A percentile compares a stretch with the other conserved stretches of the same genome.
Evolutionary conservation across 139 green algal genomes (phyloP).

Genomic region (Pleodorina starrii): DNA sequence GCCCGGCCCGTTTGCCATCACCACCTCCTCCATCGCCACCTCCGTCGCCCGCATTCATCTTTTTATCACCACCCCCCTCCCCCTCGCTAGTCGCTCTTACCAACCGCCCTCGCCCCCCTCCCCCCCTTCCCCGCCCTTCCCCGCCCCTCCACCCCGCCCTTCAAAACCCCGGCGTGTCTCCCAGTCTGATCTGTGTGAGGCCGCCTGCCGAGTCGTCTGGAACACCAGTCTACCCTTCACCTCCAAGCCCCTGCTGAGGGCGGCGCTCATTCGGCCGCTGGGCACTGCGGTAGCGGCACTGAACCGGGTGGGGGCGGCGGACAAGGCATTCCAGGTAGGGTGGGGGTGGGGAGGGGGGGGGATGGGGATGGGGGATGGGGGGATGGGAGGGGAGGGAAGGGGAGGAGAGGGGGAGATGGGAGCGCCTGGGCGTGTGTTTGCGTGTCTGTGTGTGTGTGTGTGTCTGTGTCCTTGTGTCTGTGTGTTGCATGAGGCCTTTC

Average conservation of each 20-base stretch:
- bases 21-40: too few relatives aligned
- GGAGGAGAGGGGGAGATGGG: neutral
- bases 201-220: constrained; percentile 55
- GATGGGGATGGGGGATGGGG: neutral
- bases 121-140: neutral
- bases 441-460: neutral
- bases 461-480: neutral
- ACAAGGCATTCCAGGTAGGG: constrained; percentile 69
- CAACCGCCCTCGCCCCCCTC: too few relatives aligned
- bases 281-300: constrained; percentile 35
- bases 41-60: too few relatives aligned
- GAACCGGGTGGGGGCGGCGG: constrained; percentile 53
- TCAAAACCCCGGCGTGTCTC: neutral
- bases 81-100: too few relatives aligned
- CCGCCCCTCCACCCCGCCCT: too few relatives aligned
- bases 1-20: too few relatives aligned
- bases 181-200: constrained; percentile 41
- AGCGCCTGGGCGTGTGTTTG: too few relatives aligned
- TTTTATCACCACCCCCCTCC: too few relatives aligned
- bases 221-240: constrained; percentile 59
- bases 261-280: constrained; percentile 49
- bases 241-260: constrained; percentile 56
- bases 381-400: neutral
- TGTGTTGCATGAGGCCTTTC: too few relatives aligned
- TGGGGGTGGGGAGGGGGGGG: neutral